phyloP scores from a whole-genome alignment of 305 asterid genomes.

The Fraxinus greggii region DNA sequence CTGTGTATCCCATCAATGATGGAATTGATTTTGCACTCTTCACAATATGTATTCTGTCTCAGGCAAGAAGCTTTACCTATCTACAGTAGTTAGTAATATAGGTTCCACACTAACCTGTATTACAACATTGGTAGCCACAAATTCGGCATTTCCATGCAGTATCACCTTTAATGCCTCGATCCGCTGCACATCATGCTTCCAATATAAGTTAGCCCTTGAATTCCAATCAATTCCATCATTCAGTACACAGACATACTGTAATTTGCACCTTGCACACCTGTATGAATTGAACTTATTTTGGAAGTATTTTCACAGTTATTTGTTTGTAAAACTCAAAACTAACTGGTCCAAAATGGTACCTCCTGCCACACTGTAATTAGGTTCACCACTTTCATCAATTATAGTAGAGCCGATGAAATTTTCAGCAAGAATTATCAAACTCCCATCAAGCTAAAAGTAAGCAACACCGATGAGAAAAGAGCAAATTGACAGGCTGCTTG shows the following conservation, averaged over 20 bases:
- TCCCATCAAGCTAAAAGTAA: conserved; percentile 76
- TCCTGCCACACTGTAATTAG: conserved; percentile 69
- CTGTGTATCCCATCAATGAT: no score
- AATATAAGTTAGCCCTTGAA: conserved; percentile 63
- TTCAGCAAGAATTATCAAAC: conserved; percentile 55
- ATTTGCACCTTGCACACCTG: conserved; percentile 88
- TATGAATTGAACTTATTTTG: conserved; percentile 19
- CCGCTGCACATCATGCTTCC: conserved; percentile 93
- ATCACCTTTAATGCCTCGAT: conserved; percentile 69
- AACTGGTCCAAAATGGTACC: conserved; percentile 44
- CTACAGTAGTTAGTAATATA: not conserved
- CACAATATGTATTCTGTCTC: not conserved
- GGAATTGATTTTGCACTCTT: not conserved
- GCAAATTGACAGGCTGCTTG: no score
- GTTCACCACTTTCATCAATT: conserved; percentile 54
- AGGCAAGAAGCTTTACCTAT: conserved; percentile 9
- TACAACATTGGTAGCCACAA: conserved; percentile 74
- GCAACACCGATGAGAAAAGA: conserved; percentile 28
- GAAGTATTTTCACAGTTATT: conserved; percentile 12
- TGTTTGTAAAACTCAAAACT: conserved; percentile 12
- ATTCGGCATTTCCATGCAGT: conserved; percentile 95
- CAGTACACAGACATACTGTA: conserved; percentile 66
- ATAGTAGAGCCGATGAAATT: conserved; percentile 65
- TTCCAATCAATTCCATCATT: conserved; percentile 89
- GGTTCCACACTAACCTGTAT: conserved; percentile 56